phyloP scores from a whole-genome alignment of 2,329 filamentous ascomycete genomes.

The Colletotrichum echinochloae region DNA sequence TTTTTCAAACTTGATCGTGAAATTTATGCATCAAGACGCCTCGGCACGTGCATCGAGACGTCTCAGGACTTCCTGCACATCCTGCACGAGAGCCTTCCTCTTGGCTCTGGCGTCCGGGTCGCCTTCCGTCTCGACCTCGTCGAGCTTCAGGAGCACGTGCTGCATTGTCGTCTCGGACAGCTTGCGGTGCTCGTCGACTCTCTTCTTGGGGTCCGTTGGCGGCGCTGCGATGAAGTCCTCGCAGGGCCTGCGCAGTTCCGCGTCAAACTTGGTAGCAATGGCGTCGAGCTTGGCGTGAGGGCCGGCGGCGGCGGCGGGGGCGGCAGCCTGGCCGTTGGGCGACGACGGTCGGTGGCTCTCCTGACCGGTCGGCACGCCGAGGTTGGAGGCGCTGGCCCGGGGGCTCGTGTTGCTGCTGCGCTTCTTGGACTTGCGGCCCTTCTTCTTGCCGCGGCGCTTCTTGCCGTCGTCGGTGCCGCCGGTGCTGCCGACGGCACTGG shows the following conservation, averaged over 20 bases:
- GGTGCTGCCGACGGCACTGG: slow-evolving; percentile 48
- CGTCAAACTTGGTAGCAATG: slow-evolving; percentile 73
- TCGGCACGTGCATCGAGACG: slow-evolving; percentile 60
- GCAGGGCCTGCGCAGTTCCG: slow-evolving; percentile 74
- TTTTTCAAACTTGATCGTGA: neutral
- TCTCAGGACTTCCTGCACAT: slow-evolving; percentile 75
- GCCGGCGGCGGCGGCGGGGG: slow-evolving; percentile 45
- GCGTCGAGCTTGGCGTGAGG: slow-evolving; percentile 73
- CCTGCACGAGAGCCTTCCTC: slow-evolving; percentile 79
- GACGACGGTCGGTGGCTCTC: slow-evolving; percentile 54
- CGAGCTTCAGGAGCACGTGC: slow-evolving; percentile 81
- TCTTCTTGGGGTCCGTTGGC: slow-evolving; percentile 74
- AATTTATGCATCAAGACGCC: slow-evolving; percentile 67
- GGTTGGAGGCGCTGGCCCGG: slow-evolving; percentile 56
- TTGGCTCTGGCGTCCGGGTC: slow-evolving; percentile 72
- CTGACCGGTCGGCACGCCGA: slow-evolving; percentile 47
- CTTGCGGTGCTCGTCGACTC: slow-evolving; percentile 79
- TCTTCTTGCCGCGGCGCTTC: slow-evolving; percentile 53
- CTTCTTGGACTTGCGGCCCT: slow-evolving; percentile 48
- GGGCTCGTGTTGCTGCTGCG: slow-evolving; percentile 54
- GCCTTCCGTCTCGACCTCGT: slow-evolving; percentile 80
- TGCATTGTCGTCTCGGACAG: slow-evolving; percentile 81
- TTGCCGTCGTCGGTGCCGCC: slow-evolving; percentile 49
- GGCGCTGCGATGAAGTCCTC: slow-evolving; percentile 71
- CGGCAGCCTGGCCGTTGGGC: slow-evolving; percentile 49